phyloP scores from a whole-genome alignment of 164 flowering plant species.

The Malania oleifera region DNA sequence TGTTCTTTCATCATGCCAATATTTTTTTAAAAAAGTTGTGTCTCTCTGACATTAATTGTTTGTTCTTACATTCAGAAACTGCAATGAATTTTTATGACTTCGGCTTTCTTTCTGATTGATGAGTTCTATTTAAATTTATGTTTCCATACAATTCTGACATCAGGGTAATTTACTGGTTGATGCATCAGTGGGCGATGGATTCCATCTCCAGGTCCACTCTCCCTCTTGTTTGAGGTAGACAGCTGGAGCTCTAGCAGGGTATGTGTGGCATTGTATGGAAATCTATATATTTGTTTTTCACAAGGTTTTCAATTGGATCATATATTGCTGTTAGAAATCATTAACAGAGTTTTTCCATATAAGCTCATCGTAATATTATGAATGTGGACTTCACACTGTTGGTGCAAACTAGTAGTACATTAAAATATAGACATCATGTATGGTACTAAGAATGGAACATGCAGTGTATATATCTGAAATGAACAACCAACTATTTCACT shows the following conservation, averaged over 20 bases:
- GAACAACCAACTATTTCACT: too few species aligned
- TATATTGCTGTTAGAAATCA: background rate
- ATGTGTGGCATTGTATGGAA: conserved; percentile 24
- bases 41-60: background rate
- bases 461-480: too few species aligned
- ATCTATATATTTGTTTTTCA: background rate
- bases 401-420: too few species aligned
- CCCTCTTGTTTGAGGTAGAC: conserved; percentile 66
- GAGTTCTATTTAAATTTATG: conserved; percentile 30
- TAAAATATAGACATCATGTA: too few species aligned
- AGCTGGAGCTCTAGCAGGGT: conserved; percentile 87
- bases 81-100: background rate
- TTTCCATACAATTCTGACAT: conserved; percentile 74
- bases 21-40: background rate
- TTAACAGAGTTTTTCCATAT: background rate
- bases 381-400: too few species aligned
- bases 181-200: conserved; percentile 98
- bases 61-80: background rate
- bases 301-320: background rate
- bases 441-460: too few species aligned
- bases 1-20: background rate
- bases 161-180: conserved; percentile 88
- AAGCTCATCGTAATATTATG: too few species aligned
- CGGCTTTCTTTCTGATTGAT: conserved; percentile 8
- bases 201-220: conserved; percentile 65